Evolutionary conservation across 2,329 filamentous ascomycete species (phyloP), one percentile per base, ranked within the genome.

Genomic region (Onygena corvina): DNA sequence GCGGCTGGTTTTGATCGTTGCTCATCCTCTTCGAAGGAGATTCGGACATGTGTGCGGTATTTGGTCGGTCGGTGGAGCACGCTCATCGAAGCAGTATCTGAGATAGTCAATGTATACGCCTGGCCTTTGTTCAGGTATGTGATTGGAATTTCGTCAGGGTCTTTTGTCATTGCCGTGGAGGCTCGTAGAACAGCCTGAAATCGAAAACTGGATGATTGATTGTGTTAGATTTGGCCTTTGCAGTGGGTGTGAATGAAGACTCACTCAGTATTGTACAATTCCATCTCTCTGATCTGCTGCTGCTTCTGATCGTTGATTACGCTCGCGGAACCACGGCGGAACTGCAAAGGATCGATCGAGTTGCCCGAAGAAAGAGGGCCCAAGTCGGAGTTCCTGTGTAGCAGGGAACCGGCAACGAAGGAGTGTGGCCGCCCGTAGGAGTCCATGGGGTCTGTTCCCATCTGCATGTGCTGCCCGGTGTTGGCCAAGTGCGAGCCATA

Each of bases 71-170:
- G 76, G 12, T 16, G 33, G 0, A 71, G 64, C 29, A 76, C 69
- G 2, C 78, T 74, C 1, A 75, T 71, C 1, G 83, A 77, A 4
- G 74, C 72, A 0, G 84, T 92, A 61, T 98, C 92, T 42, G 84
- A 73, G 23, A 98, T 77, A 2, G 85, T 84, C 14, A 98, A 72
- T 0, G 86, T 85, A 64, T 98, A 98, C 12, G 88, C 86, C 64
- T 96, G 90, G 20, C 90, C 89, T 67, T 96, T 96, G 71, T 98
- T 98, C 14, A 98, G 76, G 63, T 98, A 98, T 0, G 90, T 95
- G n/a, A 96, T 80, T 0, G 92, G 92, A 20, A 96, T 93, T 64
- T 96, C 90, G 52, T 93, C 84, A 3, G 54, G 42, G 14, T 59
- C 54, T 50, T 88, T 81, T 61, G 93, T 83, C 92, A 96, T 98